phyloP scores from a whole-genome alignment of 805 yeast species.

The Wickerhamiella siamensis region DNA sequence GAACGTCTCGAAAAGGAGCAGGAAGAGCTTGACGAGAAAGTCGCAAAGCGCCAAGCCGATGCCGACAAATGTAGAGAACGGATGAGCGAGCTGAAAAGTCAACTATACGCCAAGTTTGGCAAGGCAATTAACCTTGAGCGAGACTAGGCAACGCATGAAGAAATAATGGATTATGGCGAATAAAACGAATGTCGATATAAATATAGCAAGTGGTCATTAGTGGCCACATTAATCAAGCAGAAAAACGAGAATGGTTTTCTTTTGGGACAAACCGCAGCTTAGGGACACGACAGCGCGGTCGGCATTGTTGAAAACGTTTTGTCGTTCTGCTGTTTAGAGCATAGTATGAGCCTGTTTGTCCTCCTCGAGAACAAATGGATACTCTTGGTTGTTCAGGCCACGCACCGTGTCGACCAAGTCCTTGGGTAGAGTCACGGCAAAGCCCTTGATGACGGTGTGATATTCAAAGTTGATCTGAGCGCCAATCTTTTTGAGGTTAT shows the following conservation, averaged over 20 bases:
- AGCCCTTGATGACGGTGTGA: slow-evolving; percentile 34
- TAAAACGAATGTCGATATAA: no score
- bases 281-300: no score
- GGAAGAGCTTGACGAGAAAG: slow-evolving; percentile 36
- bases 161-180: no score
- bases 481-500: slow-evolving; percentile 27
- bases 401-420: slow-evolving; percentile 16
- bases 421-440: slow-evolving; percentile 30
- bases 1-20: slow-evolving; percentile 52
- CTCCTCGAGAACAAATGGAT: slow-evolving; percentile 33
- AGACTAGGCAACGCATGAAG: no score
- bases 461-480: slow-evolving; percentile 36
- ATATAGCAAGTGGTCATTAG: no score
- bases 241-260: no score
- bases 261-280: no score
- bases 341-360: slow-evolving; percentile 26
- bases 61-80: slow-evolving; percentile 40
- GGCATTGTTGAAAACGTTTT: no score
- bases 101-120: slow-evolving; percentile 82
- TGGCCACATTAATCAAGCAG: no score
- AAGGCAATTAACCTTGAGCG: slow-evolving; percentile 73
- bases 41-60: slow-evolving; percentile 33
- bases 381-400: slow-evolving; percentile 18
- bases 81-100: slow-evolving; percentile 48
- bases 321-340: no score